Base-by-base conservation (phyloP, 2,329 filamentous ascomycete genomes). In the Endoconidiophora polonica region DNA sequence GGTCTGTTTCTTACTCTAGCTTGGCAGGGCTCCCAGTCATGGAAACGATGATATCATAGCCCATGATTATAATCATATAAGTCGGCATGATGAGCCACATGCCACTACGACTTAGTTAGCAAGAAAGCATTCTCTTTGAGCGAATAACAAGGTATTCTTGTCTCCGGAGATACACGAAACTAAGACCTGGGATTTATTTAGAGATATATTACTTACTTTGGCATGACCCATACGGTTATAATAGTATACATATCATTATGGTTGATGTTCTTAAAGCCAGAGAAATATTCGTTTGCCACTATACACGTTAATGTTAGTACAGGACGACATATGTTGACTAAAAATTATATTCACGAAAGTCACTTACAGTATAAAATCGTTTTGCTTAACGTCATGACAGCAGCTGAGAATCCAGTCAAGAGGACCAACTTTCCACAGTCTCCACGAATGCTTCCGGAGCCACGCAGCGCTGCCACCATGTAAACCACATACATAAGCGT, bases 301-400 rank as follows among this genome's bases (percentile, higher is more conserved):
- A 16, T 4, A 39, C 24, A 39, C 41, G 43, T 29, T 40, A n/a
- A 23, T 18, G 9, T 48, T 23, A 40, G 2, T 16, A 12, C 43
- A 4, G 3, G n/a, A 44, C 3, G n/a, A 20, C 5, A 12, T 10
- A 44, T 24, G 20, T 29, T 12, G 26, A 12, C 26, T 33, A 22
- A 4, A 2, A 18, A 5, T 23, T 20, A 40, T 12, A 5, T 45
- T 14, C n/a, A 12, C 3, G 10, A 3, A 20, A 20, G 3, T 16
- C 45, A 67, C 73, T 60, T 55, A 75, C 74, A 76, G 59, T 79
- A 79, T 2, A 79, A 60, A 9, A 71, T 59, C n/a, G 75, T 78
- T 68, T 78, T 79, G 66, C 71, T 75, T 9, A 77, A 56, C 1
- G 75, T 79, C 75, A 77, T 77, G 48, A 77, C 67, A 1, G 71